Conservation (phyloP, 345 rosid species). For the Angophora floribunda region DNA sequence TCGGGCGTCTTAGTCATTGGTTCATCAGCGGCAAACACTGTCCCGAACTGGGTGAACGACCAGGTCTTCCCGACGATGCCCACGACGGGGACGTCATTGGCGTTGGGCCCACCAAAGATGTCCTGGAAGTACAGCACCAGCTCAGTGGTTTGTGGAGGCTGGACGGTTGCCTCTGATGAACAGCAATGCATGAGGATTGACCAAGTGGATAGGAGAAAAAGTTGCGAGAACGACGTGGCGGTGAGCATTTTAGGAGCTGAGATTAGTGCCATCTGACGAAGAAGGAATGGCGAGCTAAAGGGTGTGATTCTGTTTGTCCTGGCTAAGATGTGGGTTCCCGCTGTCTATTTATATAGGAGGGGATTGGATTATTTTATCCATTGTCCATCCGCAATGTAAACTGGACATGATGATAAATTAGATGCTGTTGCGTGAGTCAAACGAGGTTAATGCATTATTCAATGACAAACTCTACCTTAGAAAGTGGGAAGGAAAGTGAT, state of each 20-base stretch:
- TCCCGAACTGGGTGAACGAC: background rate
- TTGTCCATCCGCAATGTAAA: too few species aligned
- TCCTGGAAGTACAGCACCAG: slow-evolving; percentile 4
- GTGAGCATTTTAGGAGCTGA: background rate
- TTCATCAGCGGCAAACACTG: background rate
- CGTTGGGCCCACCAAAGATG: background rate
- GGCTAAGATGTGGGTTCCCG: background rate
- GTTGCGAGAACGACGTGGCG: background rate
- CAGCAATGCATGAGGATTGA: background rate
- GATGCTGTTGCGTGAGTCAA: background rate
- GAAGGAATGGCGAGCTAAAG: background rate
- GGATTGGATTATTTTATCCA: background rate
- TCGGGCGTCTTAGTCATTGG: background rate
- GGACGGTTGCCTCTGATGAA: background rate
- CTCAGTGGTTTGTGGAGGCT: background rate
- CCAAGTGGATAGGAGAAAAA: background rate
- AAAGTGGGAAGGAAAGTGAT: background rate
- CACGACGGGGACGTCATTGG: background rate
- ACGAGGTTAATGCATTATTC: background rate
- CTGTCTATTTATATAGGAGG: background rate
- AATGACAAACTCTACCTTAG: background rate
- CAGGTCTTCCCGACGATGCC: slow-evolving; percentile 1
- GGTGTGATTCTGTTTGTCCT: background rate
- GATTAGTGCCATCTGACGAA: background rate
- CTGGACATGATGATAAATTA: background rate